These are phyloP conservation scores for Cladobotryum mycophilum DNA, from an alignment of 2,329 filamentous ascomycete genomes.

Conservation along the genomic window DNA sequence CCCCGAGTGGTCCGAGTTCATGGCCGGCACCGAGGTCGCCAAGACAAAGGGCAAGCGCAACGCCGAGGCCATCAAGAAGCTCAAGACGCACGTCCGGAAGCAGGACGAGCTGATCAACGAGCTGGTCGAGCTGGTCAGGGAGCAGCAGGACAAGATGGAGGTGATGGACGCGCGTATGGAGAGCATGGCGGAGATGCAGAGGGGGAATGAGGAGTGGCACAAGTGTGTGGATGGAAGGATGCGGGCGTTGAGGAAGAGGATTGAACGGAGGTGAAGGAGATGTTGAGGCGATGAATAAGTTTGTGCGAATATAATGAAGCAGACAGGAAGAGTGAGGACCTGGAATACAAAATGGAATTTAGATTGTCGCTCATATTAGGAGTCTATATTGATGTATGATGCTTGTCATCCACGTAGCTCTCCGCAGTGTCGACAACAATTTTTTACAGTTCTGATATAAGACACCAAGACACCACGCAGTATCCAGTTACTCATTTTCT, in stretches of 20 bases:
- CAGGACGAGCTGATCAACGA: neutral
- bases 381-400: neutral
- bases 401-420: conserved; percentile 24
- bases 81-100: neutral
- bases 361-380: too few relatives aligned
- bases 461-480: too few relatives aligned
- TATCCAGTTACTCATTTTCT: conserved; percentile 28
- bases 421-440: conserved; percentile 26
- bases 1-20: neutral
- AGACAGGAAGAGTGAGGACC: too few relatives aligned
- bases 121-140: neutral
- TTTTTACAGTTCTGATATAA: conserved; percentile 28
- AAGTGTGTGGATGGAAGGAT: neutral
- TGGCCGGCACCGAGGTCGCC: neutral
- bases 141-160: neutral
- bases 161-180: neutral
- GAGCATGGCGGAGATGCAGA: neutral
- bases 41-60: neutral
- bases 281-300: too few relatives aligned
- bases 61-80: neutral
- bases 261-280: neutral
- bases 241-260: neutral
- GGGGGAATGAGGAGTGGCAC: neutral
- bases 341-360: too few relatives aligned
- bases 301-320: too few relatives aligned